Evolutionary conservation across 257 asterid genomes (phyloP).

Genomic region (Orobanche coerulescens): DNA sequence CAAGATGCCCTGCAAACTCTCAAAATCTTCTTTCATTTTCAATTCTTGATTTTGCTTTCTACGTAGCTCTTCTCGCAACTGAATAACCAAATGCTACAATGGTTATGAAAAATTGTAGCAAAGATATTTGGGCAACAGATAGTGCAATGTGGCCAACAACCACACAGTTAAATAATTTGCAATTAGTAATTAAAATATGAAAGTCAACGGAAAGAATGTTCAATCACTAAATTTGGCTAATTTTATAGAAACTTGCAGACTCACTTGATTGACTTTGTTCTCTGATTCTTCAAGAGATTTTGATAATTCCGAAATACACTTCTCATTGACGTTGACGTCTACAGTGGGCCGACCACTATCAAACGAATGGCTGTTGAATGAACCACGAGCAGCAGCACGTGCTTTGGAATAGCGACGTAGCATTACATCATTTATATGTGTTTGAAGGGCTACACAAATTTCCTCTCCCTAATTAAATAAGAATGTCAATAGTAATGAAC

Average conservation of each 20-base stretch:
- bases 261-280: constrained; percentile 64
- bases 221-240: constrained; percentile 12
- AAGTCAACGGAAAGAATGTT: neutral
- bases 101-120: constrained; percentile 7
- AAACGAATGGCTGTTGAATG: constrained; percentile 52
- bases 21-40: constrained; percentile 57
- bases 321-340: constrained; percentile 51
- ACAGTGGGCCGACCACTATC: constrained; percentile 45
- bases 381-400: constrained; percentile 72
- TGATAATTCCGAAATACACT: constrained; percentile 66
- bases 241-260: constrained; percentile 22
- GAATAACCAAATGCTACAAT: constrained; percentile 22
- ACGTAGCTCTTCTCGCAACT: constrained; percentile 72
- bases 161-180: neutral
- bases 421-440: constrained; percentile 99
- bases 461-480: constrained; percentile 78
- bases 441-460: constrained; percentile 97
- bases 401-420: constrained; percentile 95
- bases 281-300: constrained; percentile 82
- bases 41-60: constrained; percentile 63
- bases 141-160: neutral
- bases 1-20: constrained; percentile 43
- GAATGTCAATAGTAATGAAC: constrained; percentile 3
- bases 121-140: constrained; percentile 9
- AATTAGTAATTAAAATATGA: neutral